phyloP scores from a whole-genome alignment of 768 basidiomycete genomes.

The Auriscalpium vulgare region DNA sequence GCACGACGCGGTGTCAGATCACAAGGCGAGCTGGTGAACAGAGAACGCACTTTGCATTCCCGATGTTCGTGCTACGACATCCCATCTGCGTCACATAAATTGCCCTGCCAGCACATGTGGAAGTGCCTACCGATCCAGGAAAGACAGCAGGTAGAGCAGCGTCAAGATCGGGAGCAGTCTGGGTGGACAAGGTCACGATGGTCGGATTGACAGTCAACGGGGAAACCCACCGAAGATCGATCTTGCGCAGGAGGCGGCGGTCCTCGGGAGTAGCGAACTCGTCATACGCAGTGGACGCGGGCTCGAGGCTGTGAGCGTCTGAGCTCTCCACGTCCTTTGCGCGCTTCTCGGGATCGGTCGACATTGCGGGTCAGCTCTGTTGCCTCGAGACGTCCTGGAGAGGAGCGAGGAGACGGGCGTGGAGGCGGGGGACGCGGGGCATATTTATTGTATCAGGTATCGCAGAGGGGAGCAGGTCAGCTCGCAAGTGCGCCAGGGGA shows the following conservation, averaged over 20 bases:
- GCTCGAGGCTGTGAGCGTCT: not conserved
- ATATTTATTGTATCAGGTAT: too few relatives aligned
- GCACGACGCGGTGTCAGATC: not conserved
- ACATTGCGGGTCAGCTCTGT: too few relatives aligned
- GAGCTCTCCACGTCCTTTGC: not conserved
- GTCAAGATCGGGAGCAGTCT: slow-evolving; percentile 34
- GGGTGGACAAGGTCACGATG: not conserved
- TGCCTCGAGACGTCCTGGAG: too few relatives aligned
- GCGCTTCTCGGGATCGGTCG: not conserved
- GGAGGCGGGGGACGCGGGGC: too few relatives aligned
- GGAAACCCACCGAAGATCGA: slow-evolving; percentile 5
- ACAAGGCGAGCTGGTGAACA: not conserved
- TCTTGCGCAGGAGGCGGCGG: slow-evolving; percentile 6
- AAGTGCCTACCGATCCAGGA: slow-evolving; percentile 29
- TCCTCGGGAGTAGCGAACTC: slow-evolving; percentile 2
- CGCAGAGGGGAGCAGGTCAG: too few relatives aligned
- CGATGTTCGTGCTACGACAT: slow-evolving; percentile 26
- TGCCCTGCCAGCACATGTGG: too few relatives aligned
- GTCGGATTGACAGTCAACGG: not conserved
- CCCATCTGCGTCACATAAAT: too few relatives aligned
- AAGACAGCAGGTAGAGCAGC: slow-evolving; percentile 32
- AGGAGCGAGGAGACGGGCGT: too few relatives aligned
- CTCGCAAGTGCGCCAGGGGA: too few relatives aligned
- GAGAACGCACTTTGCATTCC: slow-evolving; percentile 29
- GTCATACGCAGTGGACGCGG: not conserved